Conservation (phyloP, 257 asterid species). For the Phtheirospermum japonicum region DNA sequence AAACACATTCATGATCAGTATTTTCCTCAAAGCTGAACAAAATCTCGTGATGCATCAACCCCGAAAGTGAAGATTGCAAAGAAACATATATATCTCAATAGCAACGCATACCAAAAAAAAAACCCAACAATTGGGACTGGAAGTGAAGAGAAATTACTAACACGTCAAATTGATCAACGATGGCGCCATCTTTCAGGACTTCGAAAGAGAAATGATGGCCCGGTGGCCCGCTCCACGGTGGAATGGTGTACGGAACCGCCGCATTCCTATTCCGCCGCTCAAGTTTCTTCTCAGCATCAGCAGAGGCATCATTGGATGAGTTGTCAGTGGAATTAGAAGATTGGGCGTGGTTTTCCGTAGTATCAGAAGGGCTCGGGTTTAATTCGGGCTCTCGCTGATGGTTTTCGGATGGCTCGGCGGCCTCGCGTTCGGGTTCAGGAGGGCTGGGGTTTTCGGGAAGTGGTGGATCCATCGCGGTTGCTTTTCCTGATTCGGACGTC, state of each 20-base stretch:
- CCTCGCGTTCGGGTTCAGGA: constrained; percentile 23
- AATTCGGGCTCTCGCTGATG: constrained; percentile 24
- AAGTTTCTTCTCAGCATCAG: constrained; percentile 32
- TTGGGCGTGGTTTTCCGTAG: constrained; percentile 22
- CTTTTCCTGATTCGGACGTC: background rate
- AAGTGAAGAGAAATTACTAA: constrained; percentile 33
- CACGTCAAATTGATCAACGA: constrained; percentile 69
- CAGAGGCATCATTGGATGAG: constrained; percentile 20
- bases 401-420: constrained; percentile 27
- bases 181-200: constrained; percentile 84
- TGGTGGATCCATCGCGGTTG: constrained; percentile 35
- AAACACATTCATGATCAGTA: background rate
- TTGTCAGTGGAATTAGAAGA: constrained; percentile 24
- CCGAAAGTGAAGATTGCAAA: background rate
- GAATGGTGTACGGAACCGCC: constrained; percentile 70
- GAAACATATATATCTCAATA: too few relatives aligned
- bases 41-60: background rate
- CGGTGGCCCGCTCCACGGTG: constrained; percentile 80
- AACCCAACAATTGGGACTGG: too few relatives aligned
- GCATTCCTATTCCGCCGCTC: constrained; percentile 34
- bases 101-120: too few relatives aligned
- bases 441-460: constrained; percentile 38
- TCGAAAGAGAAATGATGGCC: constrained; percentile 63
- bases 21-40: background rate
- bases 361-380: constrained; percentile 27